Base-by-base conservation (phyloP, 306 rosid species). In the Trifolium subterraneum region DNA sequence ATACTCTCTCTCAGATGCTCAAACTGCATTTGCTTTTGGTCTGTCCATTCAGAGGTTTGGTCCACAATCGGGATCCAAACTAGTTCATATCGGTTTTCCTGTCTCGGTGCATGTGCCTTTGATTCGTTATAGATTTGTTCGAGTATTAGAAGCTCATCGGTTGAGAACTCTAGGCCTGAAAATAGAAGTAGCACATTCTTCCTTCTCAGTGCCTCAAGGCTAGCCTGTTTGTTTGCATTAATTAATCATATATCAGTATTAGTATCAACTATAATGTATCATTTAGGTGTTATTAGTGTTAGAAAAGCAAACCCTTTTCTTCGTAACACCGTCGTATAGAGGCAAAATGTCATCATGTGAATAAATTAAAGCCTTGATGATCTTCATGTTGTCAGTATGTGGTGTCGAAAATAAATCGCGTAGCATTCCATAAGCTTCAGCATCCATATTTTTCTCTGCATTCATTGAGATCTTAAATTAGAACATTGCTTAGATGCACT, bases 61-160 rank as follows among this genome's bases (percentile, higher is more conserved):
- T 87, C 87, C 58, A 86, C 81, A 20, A 87, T 58, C 8, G 93
- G 93, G 27, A 89, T 64, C 89, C 93, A 86, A 31, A 86, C 86
- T n/a, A 89, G 38, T 64, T 89, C 93, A 55, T 80, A 89, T 18
- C 73, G 73, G 58, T 27, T 83, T 16, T 86, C 90, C 16, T 51
- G 31, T 67, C 69, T 80, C 13, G 80, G 29, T 47, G 79, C 50
- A 4, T 83, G 90, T 4, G 15, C 55, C 83, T 85, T 81, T 1
- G 93, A 89, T 50, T 89, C 91, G 6, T 74, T 85, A 31, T 89
- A 89, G 45, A 83, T 84, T 25, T 89, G 89, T 71, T 86, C 93
- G 14, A 89, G 90, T 84, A 89, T 83, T 4, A 79, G 56, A 42
- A 89, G 82, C 77, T 89, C 90, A 0, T 87, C 89, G 7, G 68